Evolutionary conservation across 371 early-diverging fungal genomes (phyloP).

Genomic region (Mortierella sp.): DNA sequence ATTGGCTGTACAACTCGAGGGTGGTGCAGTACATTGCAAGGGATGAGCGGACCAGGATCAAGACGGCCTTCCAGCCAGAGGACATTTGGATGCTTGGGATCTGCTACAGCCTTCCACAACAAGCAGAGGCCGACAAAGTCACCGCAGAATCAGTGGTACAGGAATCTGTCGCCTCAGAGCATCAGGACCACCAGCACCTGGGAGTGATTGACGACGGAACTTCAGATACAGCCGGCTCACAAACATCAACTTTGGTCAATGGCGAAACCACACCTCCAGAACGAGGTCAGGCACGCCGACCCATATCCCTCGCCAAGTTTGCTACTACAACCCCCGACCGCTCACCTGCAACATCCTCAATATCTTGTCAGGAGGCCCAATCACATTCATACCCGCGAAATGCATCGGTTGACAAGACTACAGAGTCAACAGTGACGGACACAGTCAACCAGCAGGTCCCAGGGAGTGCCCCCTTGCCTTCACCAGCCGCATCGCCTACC

Average conservation of each 20-base stretch:
- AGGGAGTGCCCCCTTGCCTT: neutral
- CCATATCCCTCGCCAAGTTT: slow-evolving; percentile 18
- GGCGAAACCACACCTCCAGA: neutral
- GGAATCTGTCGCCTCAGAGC: neutral
- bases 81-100: slow-evolving; percentile 48
- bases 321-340: slow-evolving; percentile 11
- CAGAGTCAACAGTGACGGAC: neutral
- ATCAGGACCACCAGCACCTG: neutral
- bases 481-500: neutral
- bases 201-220: neutral
- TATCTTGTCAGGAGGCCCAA: slow-evolving; percentile 22
- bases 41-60: slow-evolving; percentile 41
- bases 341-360: slow-evolving; percentile 24
- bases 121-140: neutral
- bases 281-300: neutral
- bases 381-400: slow-evolving; percentile 21
- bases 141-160: neutral
- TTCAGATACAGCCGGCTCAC: neutral
- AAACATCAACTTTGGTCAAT: neutral
- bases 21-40: slow-evolving; percentile 47
- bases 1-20: slow-evolving; percentile 53
- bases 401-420: neutral
- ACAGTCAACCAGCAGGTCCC: neutral
- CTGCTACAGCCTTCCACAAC: slow-evolving; percentile 21
- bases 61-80: slow-evolving; percentile 30